These are phyloP conservation scores for Leucosporidium creatinivorum DNA, from an alignment of 768 basidiomycete species.

Conservation along the genomic window DNA sequence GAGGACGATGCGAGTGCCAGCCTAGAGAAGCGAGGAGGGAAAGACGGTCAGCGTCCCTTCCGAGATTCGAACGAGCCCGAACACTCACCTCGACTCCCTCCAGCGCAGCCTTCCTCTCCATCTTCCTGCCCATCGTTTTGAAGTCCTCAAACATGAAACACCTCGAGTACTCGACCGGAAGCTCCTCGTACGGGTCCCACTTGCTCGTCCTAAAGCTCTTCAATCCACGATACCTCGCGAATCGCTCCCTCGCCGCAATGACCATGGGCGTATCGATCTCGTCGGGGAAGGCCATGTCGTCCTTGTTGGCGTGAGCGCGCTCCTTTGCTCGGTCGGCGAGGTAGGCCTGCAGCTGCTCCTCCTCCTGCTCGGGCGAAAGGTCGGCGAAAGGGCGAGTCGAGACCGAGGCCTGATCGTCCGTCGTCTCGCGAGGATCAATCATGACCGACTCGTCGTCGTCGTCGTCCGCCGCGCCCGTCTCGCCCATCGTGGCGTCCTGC, in stretches of 20 bases:
- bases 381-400: slow-evolving; percentile 48
- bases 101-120: slow-evolving; percentile 56
- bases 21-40: slow-evolving; percentile 45
- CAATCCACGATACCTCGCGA: slow-evolving; percentile 86
- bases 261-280: slow-evolving; percentile 92
- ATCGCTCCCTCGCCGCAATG: slow-evolving; percentile 66
- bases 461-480: slow-evolving; percentile 49
- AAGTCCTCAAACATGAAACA: slow-evolving; percentile 98
- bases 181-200: slow-evolving; percentile 95
- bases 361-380: slow-evolving; percentile 75
- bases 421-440: slow-evolving; percentile 52
- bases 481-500: slow-evolving; percentile 36
- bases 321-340: slow-evolving; percentile 38
- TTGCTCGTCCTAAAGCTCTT: slow-evolving; percentile 88
- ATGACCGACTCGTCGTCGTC: slow-evolving; percentile 50
- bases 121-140: slow-evolving; percentile 68
- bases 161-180: slow-evolving; percentile 84
- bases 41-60: background rate
- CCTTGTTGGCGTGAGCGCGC: slow-evolving; percentile 65
- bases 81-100: slow-evolving; percentile 63
- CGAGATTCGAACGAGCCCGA: background rate
- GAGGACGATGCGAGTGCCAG: slow-evolving; percentile 72
- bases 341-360: slow-evolving; percentile 55
- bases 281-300: slow-evolving; percentile 85
- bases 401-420: slow-evolving; percentile 45